Evolutionary conservation across 1,284 basidiomycete genomes (phyloP).

Genomic region (Ustilago cynodontis): DNA sequence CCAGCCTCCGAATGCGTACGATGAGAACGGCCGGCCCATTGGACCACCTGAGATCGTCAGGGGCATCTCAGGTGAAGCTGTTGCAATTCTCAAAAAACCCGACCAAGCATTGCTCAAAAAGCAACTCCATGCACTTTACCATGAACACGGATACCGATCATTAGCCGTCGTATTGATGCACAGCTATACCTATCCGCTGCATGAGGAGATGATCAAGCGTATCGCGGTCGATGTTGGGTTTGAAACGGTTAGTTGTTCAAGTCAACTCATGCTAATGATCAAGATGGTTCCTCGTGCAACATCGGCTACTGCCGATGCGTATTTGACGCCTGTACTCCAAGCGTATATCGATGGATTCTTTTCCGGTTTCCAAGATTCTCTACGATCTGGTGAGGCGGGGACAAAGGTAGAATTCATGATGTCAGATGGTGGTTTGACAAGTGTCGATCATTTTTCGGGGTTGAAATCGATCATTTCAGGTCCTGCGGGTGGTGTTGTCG

Average conservation of each 20-base stretch:
- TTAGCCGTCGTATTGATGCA: constrained; percentile 88
- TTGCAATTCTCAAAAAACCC: constrained; percentile 83
- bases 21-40: constrained; percentile 76
- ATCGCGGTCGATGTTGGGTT: constrained; percentile 86
- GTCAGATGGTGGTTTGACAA: constrained; percentile 80
- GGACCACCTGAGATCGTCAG: constrained; percentile 81
- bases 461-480: constrained; percentile 88
- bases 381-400: constrained; percentile 72
- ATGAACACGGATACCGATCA: constrained; percentile 81
- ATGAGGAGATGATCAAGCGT: constrained; percentile 80
- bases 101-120: constrained; percentile 63
- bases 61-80: constrained; percentile 91
- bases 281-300: constrained; percentile 89
- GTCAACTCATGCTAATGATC: constrained; percentile 91
- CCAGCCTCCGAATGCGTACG: constrained; percentile 77
- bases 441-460: constrained; percentile 86
- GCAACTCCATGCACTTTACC: constrained; percentile 79
- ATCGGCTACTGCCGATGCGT: constrained; percentile 94
- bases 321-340: constrained; percentile 88
- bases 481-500: constrained; percentile 89
- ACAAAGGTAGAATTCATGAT: constrained; percentile 69
- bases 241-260: constrained; percentile 86
- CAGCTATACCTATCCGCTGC: constrained; percentile 89
- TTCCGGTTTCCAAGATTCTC: constrained; percentile 82
- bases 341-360: constrained; percentile 94